Conservation (phyloP, 345 rosid species). For the Populus nigra region DNA sequence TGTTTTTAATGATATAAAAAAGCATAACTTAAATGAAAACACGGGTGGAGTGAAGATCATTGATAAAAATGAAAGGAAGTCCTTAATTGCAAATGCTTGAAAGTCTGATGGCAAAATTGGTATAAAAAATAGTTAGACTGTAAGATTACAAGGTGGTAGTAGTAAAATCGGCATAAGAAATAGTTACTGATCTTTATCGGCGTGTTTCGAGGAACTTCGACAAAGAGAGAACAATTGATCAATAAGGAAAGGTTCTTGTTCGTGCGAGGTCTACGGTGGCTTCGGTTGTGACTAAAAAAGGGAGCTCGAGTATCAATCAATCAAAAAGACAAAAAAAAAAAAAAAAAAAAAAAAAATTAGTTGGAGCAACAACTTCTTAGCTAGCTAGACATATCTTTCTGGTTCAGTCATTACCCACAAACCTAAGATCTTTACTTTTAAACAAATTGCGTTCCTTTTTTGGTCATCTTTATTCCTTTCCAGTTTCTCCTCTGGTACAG, state of each 20-base stretch:
- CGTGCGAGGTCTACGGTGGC: not conserved
- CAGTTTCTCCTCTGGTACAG: not conserved
- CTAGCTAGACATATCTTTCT: not conserved
- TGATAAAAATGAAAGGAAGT: no score
- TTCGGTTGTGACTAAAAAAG: slow-evolving; percentile 7
- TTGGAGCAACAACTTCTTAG: not conserved
- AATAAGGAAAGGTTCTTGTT: slow-evolving; percentile 26
- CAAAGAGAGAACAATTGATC: not conserved
- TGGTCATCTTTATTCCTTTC: not conserved
- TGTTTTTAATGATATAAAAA: no score
- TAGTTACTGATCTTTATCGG: slow-evolving; percentile 24
- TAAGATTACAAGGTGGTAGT: no score
- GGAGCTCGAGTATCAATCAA: slow-evolving; percentile 37
- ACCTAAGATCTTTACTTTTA: not conserved
- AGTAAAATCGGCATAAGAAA: not conserved
- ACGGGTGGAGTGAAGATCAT: no score
- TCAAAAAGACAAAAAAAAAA: slow-evolving; percentile 6
- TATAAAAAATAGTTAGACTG: no score
- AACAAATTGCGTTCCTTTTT: not conserved
- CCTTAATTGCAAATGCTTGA: no score
- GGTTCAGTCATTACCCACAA: not conserved
- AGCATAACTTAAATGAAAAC: no score
- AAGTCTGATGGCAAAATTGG: no score
- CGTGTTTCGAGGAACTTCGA: slow-evolving; percentile 3
- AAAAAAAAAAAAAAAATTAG: no score